Percentiles rank a stretch among this genome's conserved stretches.
phyloP scores from a whole-genome alignment of 768 basidiomycete genomes.

The Rhodosporidiobolus sp. region DNA sequence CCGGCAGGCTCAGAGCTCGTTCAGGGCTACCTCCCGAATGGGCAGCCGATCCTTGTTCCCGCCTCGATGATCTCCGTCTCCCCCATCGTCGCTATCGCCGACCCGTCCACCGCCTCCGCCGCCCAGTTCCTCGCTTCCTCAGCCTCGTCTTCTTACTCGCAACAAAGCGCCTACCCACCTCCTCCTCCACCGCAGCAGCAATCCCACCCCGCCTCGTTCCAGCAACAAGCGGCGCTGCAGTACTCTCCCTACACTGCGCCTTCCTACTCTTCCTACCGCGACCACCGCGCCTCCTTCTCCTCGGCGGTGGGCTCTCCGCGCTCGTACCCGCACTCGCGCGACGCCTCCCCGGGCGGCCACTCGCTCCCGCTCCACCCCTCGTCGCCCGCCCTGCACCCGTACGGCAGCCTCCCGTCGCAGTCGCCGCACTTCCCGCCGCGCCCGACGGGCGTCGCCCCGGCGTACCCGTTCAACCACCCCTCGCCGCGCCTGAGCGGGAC shows the following conservation, averaged over 20 bases:
- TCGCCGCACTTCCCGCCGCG: not conserved
- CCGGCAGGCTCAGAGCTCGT: not conserved
- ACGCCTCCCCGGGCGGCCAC: not conserved
- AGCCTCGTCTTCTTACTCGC: not conserved
- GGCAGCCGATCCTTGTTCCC: constrained; percentile 10
- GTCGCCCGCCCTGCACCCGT: no score
- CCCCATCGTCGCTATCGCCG: not conserved
- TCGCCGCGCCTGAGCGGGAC: no score
- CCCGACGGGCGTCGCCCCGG: not conserved
- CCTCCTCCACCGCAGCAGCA: not conserved
- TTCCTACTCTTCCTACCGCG: not conserved
- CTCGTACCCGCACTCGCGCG: not conserved
- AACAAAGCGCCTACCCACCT: not conserved
- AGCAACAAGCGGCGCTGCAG: not conserved
- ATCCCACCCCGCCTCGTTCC: not conserved
- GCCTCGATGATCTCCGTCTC: not conserved
- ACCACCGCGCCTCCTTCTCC: not conserved
- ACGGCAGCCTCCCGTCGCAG: not conserved
- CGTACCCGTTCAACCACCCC: not conserved
- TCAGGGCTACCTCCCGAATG: constrained; percentile 14
- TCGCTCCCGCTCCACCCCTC: no score
- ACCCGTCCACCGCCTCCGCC: not conserved
- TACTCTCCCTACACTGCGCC: not conserved
- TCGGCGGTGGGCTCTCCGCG: not conserved
- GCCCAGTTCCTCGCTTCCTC: constrained; percentile 2